Evolutionary conservation across 164 flowering plant genomes (phyloP), one percentile per base, ranked within the genome.

Genomic region (Houttuynia cordata): DNA sequence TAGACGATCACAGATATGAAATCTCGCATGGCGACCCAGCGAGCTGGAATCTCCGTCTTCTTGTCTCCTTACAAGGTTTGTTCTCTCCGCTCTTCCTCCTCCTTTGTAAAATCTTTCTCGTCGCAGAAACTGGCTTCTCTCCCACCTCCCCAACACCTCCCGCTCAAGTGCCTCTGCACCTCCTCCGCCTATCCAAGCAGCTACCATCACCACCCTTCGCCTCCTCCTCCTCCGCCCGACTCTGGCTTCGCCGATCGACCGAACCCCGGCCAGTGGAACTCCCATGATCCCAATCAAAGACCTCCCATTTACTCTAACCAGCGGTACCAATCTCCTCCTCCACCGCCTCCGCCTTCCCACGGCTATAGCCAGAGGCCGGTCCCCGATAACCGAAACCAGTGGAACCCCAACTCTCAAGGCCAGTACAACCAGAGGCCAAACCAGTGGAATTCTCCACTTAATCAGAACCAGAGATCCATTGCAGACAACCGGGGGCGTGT

Each of bases 101-200:
- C 1, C n/a, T 20, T 62, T 30, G 37, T 30, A 54, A 53, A 39
- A 40, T 1, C 51, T 47, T 30, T 20, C 10, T 20, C 53, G 13
- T 20, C 37, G 37, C 37, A 56, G 25, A 8, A 51, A 1, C 59
- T n/a, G n/a, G n/a, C n/a, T n/a, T n/a, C n/a, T n/a, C n/a, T 54
- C 25, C 51, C 51, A 13, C 34, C 61, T 22, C 9, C 67, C 40
- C 61, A 61, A 24, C 30, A 67, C 56, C 59, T 45, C 51, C 24
- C 70, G 34, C 42, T 73, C 30, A 81, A 57, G 67, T 37, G 69
- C 47, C 64, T 81, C 24, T 68, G 68, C 68, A 73, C 81, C 20
- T 78, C 75, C 12, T 78, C 75, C 12, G 70, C 85, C 0, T 37
- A 64, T 49, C 77, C 83, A 14, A 67, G 67, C 47, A 63, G 70